phyloP scores from a whole-genome alignment of 2,329 filamentous ascomycete species.

The Diplodia corticola region DNA sequence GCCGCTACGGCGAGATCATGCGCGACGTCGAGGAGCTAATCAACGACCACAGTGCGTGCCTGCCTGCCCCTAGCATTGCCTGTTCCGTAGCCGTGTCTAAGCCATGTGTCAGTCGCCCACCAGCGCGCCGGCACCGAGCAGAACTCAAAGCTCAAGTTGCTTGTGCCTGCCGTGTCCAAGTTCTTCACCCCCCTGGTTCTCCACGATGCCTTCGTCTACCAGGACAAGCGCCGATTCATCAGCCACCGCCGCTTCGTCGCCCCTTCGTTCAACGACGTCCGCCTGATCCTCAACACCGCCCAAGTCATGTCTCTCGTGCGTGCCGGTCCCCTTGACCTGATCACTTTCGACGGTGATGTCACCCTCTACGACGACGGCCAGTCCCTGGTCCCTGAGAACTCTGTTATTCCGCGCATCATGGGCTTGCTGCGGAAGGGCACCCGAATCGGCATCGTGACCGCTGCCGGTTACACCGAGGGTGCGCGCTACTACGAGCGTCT shows the following conservation, averaged over 20 bases:
- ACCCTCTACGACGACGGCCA: conserved; percentile 86
- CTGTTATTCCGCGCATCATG: conserved; percentile 68
- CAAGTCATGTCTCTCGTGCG: conserved; percentile 89
- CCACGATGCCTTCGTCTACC: conserved; percentile 87
- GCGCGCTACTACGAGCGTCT: conserved; percentile 84
- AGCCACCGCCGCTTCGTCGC: conserved; percentile 90
- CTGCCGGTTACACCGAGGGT: conserved; percentile 89
- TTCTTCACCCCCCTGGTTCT: conserved; percentile 90
- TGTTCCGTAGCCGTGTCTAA: conserved; percentile 10
- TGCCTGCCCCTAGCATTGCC: too few species aligned
- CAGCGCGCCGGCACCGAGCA: conserved; percentile 64
- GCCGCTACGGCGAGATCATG: conserved; percentile 93
- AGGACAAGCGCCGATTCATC: conserved; percentile 83
- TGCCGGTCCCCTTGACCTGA: conserved; percentile 71
- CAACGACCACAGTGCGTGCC: conserved; percentile 75
- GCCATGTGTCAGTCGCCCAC: conserved; percentile 60
- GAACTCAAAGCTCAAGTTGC: conserved; percentile 85
- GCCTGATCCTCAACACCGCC: conserved; percentile 89
- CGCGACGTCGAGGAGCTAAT: conserved; percentile 89
- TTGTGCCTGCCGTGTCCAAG: conserved; percentile 86
- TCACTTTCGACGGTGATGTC: conserved; percentile 97
- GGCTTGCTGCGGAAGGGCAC: conserved; percentile 76
- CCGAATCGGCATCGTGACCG: conserved; percentile 92
- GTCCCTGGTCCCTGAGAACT: conserved; percentile 71
- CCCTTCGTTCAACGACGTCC: conserved; percentile 95